Evolutionary conservation across 2,329 filamentous ascomycete genomes (phyloP).

Genomic region (Neurospora crassa): DNA sequence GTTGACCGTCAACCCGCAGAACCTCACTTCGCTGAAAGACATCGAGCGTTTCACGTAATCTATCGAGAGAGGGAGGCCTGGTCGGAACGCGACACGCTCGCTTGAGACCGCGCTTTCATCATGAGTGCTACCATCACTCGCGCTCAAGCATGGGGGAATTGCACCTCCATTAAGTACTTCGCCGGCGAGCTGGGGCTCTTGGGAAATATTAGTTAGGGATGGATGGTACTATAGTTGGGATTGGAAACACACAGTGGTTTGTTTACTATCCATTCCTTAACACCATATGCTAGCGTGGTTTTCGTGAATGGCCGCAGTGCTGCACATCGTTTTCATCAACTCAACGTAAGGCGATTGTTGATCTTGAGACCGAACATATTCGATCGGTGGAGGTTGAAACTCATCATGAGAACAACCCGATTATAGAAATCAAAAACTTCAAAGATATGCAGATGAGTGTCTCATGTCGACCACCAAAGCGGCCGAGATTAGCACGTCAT

Average conservation of each 20-base stretch:
- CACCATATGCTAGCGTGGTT: background rate
- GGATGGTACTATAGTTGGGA: background rate
- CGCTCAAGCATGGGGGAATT: conserved; percentile 35
- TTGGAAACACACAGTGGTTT: background rate
- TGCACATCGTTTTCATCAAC: background rate
- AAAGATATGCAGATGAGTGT: background rate
- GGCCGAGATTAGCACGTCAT: background rate
- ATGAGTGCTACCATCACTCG: conserved; percentile 43
- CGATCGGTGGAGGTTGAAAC: background rate
- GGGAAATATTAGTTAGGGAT: background rate
- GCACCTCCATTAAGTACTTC: conserved; percentile 40
- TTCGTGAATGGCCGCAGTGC: background rate
- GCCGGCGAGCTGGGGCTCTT: conserved; percentile 46
- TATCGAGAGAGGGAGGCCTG: conserved; percentile 40
- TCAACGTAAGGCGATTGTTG: too few species aligned
- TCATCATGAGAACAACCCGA: background rate
- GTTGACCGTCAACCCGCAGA: conserved; percentile 48
- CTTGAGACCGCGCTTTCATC: conserved; percentile 45
- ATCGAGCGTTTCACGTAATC: conserved; percentile 45
- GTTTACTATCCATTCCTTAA: background rate
- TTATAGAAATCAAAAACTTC: background rate
- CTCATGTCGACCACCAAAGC: background rate
- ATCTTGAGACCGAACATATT: background rate
- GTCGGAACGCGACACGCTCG: conserved; percentile 43
- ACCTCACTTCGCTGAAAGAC: conserved; percentile 40